Base-by-base conservation (phyloP, 78 protist species). In the Dictyostelium capitatum region DNA sequence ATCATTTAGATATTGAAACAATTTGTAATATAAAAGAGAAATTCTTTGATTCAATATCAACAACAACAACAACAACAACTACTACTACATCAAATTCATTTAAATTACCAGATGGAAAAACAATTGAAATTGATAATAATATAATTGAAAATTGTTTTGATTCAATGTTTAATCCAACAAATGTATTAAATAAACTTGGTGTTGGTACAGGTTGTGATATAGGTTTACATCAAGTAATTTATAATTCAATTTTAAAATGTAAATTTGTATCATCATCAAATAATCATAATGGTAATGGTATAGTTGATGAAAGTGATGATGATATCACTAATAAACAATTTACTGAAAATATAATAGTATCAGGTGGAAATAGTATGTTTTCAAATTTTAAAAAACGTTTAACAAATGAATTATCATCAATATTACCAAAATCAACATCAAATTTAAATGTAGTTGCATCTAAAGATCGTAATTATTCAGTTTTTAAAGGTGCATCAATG, bases 91-190 rank as follows among this genome's bases (percentile, higher is more conserved):
- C n/a, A n/a, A n/a, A n/a, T 23, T 59, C 70, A 59, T 59, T 23
- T 59, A 59, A 59, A 59, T 59, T 59, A 59, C 70, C 70, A 59
- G 70, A 59, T 59, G 70, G 70, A 6, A 59, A 59, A 59, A 59
- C 37, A 6, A 59, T 59, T 23, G 70, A 59, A n/a, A 59, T 59
- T 59, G n/a, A 59, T 11, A n/a, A 59, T 25, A 6, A 23, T 59
- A 11, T 59, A 59, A 59, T 59, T 23, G 25, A 59, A 1, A 59
- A 59, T 59, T 23, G 70, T 59, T 7, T 59, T 59, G 70, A 59
- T 37, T 37, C 43, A 37, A 37, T 37, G 43, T 37, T 37, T 37
- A 37, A 37, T 37, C 43, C 43, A 37, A 37, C 43, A 59, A 32
- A n/a, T 11, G n/a, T 23, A 59, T 8, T 59, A 59, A 23, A 23